Conservation (phyloP, 768 basidiomycete genomes). For the Amanita pallidorosea region DNA sequence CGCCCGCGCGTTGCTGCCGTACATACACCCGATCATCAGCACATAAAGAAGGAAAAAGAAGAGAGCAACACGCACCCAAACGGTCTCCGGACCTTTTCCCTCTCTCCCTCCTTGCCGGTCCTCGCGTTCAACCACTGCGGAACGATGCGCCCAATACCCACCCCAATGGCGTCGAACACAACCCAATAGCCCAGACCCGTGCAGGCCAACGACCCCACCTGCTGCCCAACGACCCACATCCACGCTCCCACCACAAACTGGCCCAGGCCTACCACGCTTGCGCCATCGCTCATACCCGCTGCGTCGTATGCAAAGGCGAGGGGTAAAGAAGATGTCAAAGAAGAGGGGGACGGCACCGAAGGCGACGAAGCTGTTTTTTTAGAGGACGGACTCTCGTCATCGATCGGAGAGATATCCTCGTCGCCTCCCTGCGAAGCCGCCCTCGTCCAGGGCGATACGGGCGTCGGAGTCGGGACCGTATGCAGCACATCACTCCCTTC, state of each 20-base stretch:
- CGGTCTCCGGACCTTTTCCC: constrained; percentile 51
- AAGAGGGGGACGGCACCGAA: not conserved
- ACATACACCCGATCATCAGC: not conserved
- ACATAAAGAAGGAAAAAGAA: not conserved
- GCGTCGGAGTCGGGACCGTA: constrained; percentile 48
- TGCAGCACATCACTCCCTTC: constrained; percentile 20
- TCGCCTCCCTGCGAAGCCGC: constrained; percentile 33
- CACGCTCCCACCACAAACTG: constrained; percentile 62
- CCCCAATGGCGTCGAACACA: constrained; percentile 87
- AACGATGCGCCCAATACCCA: constrained; percentile 40
- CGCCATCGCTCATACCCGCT: not conserved
- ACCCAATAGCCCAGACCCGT: constrained; percentile 96
- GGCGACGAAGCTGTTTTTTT: not conserved
- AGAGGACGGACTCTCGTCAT: not conserved
- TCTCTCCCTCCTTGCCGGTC: constrained; percentile 11
- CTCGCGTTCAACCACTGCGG: constrained; percentile 28
- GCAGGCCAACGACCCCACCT: constrained; percentile 73
- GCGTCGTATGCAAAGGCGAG: too few species aligned
- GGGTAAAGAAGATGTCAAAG: not conserved
- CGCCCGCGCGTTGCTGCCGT: constrained; percentile 47
- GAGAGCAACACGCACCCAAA: constrained; percentile 19
- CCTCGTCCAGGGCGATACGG: constrained; percentile 49
- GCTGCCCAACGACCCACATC: constrained; percentile 87
- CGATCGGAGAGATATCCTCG: not conserved
- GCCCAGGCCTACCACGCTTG: constrained; percentile 14